Evolutionary conservation across 2,329 filamentous ascomycete species (phyloP).

Genomic region (Colletotrichum phormii): DNA sequence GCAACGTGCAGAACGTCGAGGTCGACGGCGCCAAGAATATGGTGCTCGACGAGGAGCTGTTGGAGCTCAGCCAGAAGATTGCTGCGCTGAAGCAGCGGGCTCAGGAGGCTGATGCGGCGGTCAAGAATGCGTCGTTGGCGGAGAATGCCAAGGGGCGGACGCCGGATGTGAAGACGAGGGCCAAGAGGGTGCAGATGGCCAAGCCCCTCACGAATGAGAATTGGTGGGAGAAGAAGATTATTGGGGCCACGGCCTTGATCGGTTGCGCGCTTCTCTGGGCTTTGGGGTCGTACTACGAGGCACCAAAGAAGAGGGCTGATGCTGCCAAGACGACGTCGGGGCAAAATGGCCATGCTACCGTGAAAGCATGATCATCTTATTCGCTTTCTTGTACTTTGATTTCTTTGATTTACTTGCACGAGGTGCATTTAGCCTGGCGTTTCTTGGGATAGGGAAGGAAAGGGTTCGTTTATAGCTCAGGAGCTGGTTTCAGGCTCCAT

Average conservation of each 20-base stretch:
- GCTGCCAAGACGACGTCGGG: not conserved
- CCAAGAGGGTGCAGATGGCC: conserved; percentile 43
- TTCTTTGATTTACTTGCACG: not conserved
- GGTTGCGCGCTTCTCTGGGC: conserved; percentile 72
- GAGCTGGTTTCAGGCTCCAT: not conserved
- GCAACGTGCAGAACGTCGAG: conserved; percentile 97
- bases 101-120: conserved; percentile 54
- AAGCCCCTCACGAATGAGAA: conserved; percentile 74
- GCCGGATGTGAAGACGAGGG: conserved; percentile 37
- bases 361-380: conserved; percentile 4
- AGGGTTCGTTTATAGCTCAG: not conserved
- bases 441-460: conserved; percentile 12
- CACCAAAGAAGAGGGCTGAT: conserved; percentile 35
- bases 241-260: conserved; percentile 71
- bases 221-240: conserved; percentile 74
- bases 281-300: conserved; percentile 64
- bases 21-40: conserved; percentile 74
- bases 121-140: conserved; percentile 37
- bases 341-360: conserved; percentile 8
- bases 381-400: not conserved
- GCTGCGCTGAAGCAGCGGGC: conserved; percentile 63
- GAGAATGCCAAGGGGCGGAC: conserved; percentile 12
- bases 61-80: conserved; percentile 78
- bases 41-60: conserved; percentile 77
- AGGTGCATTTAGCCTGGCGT: conserved; percentile 28